A percentile compares a stretch with the other conserved stretches of the same genome.
Conservation (phyloP, 495 filamentous ascomycete species). For the Lasiosphaeria ovina region DNA sequence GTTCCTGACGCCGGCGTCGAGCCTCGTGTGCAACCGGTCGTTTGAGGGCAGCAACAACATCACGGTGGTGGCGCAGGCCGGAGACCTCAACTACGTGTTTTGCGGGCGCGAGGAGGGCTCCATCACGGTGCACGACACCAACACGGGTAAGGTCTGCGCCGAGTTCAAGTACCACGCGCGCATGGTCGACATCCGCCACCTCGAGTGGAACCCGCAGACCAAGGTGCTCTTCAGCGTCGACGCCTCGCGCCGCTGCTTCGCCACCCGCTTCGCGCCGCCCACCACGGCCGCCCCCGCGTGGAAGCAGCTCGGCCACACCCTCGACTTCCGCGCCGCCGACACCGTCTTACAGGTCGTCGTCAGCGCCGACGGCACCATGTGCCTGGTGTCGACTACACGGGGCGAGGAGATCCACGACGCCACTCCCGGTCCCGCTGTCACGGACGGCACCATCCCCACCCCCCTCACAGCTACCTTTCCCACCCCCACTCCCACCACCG, state of each 20-base stretch:
- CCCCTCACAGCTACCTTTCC: too few relatives aligned
- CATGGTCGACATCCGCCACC: slow-evolving; percentile 21
- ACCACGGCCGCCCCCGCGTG: background rate
- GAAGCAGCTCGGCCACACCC: slow-evolving; percentile 4
- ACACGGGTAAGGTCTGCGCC: slow-evolving; percentile 12
- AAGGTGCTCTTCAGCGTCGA: slow-evolving; percentile 25
- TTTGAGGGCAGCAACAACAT: slow-evolving; percentile 22
- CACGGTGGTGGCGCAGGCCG: slow-evolving; percentile 16
- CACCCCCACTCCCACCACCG: too few relatives aligned
- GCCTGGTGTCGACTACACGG: slow-evolving; percentile 13
- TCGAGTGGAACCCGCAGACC: slow-evolving; percentile 22
- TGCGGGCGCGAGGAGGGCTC: slow-evolving; percentile 26
- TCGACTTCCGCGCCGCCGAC: slow-evolving; percentile 22
- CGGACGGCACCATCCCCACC: too few relatives aligned
- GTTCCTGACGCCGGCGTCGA: slow-evolving; percentile 13
- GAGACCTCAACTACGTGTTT: slow-evolving; percentile 17
- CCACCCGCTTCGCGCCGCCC: slow-evolving; percentile 13
- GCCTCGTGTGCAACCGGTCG: slow-evolving; percentile 15
- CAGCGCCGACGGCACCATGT: slow-evolving; percentile 10
- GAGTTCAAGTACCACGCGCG: slow-evolving; percentile 17
- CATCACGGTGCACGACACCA: slow-evolving; percentile 22
- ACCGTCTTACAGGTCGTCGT: slow-evolving; percentile 17
- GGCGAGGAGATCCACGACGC: slow-evolving; percentile 14
- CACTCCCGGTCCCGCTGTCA: too few relatives aligned
- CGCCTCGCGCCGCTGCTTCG: slow-evolving; percentile 21